Conservation (phyloP, 2,329 filamentous ascomycete genomes). For the Trichophyton schoenleinii region DNA sequence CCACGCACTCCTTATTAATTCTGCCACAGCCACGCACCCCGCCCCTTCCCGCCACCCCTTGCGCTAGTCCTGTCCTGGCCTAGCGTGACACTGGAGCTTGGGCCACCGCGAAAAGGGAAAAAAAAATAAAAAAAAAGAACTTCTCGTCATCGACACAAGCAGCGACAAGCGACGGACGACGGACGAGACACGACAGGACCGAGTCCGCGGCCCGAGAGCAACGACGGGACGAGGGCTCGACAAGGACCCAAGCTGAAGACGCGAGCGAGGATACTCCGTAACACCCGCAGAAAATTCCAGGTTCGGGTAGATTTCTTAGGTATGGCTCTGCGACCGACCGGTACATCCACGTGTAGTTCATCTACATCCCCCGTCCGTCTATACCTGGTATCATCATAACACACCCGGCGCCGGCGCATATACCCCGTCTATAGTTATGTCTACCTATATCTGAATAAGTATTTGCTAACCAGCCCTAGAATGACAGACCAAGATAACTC, state of each 20-base stretch:
- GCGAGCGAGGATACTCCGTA: background rate
- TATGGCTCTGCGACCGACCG: background rate
- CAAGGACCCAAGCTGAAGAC: background rate
- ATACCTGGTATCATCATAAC: background rate
- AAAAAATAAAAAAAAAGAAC: background rate
- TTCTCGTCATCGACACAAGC: background rate
- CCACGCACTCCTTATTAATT: background rate
- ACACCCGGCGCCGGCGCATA: background rate
- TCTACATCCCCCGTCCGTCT: background rate
- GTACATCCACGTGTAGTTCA: too few species aligned
- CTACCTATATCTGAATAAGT: background rate
- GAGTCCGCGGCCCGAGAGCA: background rate
- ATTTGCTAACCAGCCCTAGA: slow-evolving; percentile 16
- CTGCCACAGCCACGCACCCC: background rate
- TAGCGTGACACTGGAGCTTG: background rate
- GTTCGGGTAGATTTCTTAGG: background rate
- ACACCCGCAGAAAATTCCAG: background rate
- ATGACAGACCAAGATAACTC: slow-evolving; percentile 35
- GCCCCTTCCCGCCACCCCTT: background rate
- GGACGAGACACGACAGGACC: background rate
- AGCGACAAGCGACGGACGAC: background rate
- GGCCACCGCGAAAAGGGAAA: background rate
- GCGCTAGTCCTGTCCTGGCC: background rate
- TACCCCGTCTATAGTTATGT: background rate
- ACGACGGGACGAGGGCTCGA: background rate